phyloP scores from a whole-genome alignment of 2,329 filamentous ascomycete species.

The Apiospora phragmitis region DNA sequence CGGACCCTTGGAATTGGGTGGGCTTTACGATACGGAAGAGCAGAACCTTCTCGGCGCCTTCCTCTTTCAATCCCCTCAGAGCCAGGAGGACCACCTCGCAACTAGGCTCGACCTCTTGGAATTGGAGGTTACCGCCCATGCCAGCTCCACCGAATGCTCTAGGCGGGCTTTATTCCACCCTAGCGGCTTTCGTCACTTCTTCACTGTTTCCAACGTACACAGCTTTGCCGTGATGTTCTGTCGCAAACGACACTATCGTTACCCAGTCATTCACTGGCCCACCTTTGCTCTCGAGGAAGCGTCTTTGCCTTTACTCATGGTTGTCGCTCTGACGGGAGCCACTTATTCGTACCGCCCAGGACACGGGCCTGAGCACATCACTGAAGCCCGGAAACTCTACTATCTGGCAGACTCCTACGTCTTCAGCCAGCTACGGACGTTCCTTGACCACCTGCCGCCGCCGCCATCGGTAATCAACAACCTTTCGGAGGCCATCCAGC shows the following conservation, averaged over 20 bases:
- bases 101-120: background rate
- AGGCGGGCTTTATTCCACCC: background rate
- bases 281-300: constrained; percentile 15
- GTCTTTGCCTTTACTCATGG: constrained; percentile 13
- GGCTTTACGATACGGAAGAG: background rate
- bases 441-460: background rate
- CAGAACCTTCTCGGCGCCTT: background rate
- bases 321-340: constrained; percentile 15
- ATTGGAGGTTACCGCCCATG: background rate
- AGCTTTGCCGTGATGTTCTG: constrained; percentile 13
- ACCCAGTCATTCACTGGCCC: constrained; percentile 15
- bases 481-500: background rate
- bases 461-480: background rate
- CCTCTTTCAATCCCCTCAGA: background rate
- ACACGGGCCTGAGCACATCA: constrained; percentile 11
- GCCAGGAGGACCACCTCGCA: background rate
- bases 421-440: background rate
- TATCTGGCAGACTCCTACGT: constrained; percentile 15
- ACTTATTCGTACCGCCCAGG: constrained; percentile 14
- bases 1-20: background rate
- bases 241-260: constrained; percentile 16
- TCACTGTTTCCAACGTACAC: constrained; percentile 11
- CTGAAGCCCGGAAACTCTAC: constrained; percentile 10
- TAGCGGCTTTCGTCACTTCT: background rate
- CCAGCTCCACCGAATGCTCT: background rate